These are phyloP conservation scores for Rhodamnia rubescens DNA, from an alignment of 345 rosid species.

Conservation along the genomic window DNA sequence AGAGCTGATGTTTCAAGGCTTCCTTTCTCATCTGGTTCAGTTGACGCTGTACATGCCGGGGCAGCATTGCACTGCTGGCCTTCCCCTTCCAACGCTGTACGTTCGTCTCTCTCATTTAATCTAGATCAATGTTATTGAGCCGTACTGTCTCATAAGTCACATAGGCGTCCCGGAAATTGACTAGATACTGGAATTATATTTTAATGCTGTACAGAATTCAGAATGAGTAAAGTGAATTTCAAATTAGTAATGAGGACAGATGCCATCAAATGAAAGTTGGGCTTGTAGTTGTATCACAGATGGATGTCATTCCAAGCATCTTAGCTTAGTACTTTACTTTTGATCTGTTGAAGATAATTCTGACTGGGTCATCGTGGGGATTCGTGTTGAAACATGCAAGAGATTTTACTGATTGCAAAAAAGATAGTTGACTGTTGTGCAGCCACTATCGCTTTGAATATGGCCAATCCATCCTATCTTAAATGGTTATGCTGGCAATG, in stretches of 20 bases:
- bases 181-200: background rate
- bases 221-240: background rate
- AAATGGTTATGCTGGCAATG: background rate
- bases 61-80: conserved; percentile 98
- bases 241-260: background rate
- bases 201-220: background rate
- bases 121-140: background rate
- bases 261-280: background rate
- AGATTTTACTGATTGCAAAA: background rate
- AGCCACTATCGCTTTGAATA: background rate
- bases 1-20: conserved; percentile 91
- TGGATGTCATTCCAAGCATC: background rate
- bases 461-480: background rate
- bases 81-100: conserved; percentile 84
- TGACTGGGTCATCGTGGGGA: background rate
- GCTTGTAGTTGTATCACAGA: background rate
- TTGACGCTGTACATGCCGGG: conserved; percentile 94
- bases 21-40: conserved; percentile 68
- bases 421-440: background rate
- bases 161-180: background rate
- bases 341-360: background rate
- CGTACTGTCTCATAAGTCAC: background rate
- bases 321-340: background rate
- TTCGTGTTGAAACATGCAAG: background rate
- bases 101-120: background rate